These are phyloP conservation scores for Aspergillus sp. DNA, from an alignment of 2,329 filamentous ascomycete species.

Conservation along the genomic window DNA sequence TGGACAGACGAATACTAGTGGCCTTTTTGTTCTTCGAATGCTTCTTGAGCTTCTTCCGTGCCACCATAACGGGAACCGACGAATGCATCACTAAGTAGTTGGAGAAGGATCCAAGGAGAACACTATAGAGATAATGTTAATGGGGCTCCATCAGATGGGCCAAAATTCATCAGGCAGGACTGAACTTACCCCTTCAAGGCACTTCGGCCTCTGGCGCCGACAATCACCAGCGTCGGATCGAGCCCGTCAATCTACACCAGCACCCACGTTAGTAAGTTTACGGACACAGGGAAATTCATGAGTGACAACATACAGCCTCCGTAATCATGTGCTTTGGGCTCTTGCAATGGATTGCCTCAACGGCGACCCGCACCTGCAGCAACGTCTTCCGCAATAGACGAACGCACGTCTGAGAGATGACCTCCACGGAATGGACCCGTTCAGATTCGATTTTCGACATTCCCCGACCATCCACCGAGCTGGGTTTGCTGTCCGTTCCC, in stretches of 20 bases:
- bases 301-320: conserved; percentile 65
- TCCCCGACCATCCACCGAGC: conserved; percentile 51
- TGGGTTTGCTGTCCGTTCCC: conserved; percentile 39
- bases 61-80: conserved; percentile 96
- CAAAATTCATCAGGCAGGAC: not conserved
- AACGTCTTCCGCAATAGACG: conserved; percentile 85
- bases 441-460: conserved; percentile 70
- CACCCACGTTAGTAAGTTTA: conserved; percentile 8
- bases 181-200: conserved; percentile 82
- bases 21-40: conserved; percentile 77
- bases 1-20: conserved; percentile 67
- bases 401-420: conserved; percentile 81
- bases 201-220: conserved; percentile 87
- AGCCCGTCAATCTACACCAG: conserved; percentile 75
- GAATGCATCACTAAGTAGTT: conserved; percentile 98
- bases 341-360: conserved; percentile 98
- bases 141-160: not conserved
- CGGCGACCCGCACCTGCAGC: conserved; percentile 86
- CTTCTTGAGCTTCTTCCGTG: conserved; percentile 83
- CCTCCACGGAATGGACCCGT: conserved; percentile 74
- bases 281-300: not conserved
- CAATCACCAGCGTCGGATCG: conserved; percentile 85
- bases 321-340: conserved; percentile 94
- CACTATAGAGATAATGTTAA: conserved; percentile 52
- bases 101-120: conserved; percentile 91